A percentile compares a stretch with the other conserved stretches of the same genome.
Evolutionary conservation across 2,329 filamentous ascomycete species (phyloP).

Genomic region (Ceratocystis destructans): DNA sequence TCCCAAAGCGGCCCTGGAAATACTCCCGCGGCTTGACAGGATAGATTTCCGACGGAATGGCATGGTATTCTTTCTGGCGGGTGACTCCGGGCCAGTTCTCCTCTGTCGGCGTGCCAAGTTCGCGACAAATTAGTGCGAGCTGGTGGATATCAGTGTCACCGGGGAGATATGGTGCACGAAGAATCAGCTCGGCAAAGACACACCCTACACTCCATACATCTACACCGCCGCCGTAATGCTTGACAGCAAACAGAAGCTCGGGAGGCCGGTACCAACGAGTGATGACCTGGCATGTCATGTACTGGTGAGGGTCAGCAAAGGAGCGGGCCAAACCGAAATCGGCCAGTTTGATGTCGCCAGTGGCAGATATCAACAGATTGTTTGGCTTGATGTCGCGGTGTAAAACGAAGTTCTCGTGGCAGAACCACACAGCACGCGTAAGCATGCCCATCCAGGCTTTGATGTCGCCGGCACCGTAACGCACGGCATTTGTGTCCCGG

Average conservation of each 20-base stretch:
- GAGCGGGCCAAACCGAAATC: constrained; percentile 90
- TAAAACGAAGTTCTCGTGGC: constrained; percentile 83
- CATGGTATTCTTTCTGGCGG: constrained; percentile 57
- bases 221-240: constrained; percentile 78
- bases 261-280: constrained; percentile 94
- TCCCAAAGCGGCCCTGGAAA: constrained; percentile 65
- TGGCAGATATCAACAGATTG: constrained; percentile 85
- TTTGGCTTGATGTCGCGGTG: constrained; percentile 99
- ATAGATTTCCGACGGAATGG: constrained; percentile 49
- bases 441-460: constrained; percentile 99
- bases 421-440: constrained; percentile 85
- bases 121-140: constrained; percentile 68
- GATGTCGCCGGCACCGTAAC: constrained; percentile 78
- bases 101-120: constrained; percentile 81
- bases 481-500: constrained; percentile 62
- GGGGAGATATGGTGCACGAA: constrained; percentile 69
- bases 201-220: constrained; percentile 90
- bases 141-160: constrained; percentile 79
- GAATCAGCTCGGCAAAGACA: constrained; percentile 82
- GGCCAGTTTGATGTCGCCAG: constrained; percentile 87
- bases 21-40: constrained; percentile 53
- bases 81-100: constrained; percentile 91
- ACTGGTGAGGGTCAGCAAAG: constrained; percentile 75
- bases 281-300: constrained; percentile 91
- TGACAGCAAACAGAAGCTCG: constrained; percentile 81